These are phyloP conservation scores for Globisporangium acanthophoron DNA, from an alignment of 352 stramenopile genomes.

Conservation along the genomic window DNA sequence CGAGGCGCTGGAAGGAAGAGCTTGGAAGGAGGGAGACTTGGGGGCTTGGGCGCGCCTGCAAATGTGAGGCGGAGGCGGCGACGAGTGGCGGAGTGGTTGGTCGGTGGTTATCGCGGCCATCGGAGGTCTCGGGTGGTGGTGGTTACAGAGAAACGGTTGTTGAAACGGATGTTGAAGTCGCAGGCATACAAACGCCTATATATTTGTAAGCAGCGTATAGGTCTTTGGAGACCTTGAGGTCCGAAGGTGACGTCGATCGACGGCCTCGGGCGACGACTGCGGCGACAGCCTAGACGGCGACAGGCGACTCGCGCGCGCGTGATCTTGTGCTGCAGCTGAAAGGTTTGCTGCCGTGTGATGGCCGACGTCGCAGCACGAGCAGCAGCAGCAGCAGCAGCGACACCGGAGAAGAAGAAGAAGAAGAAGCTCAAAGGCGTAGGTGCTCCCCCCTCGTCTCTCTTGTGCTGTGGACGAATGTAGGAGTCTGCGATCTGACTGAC, in stretches of 20 bases:
- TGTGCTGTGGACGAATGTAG: no score
- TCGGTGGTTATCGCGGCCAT: no score
- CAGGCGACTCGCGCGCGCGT: no score
- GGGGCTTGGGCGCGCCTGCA: constrained; percentile 3
- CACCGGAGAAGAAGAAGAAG: constrained; percentile 1
- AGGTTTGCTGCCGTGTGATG: not conserved
- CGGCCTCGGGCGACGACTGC: no score
- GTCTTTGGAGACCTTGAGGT: no score
- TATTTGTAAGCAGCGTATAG: no score
- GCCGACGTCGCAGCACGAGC: not conserved
- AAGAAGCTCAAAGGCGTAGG: constrained; percentile 9
- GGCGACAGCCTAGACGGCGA: no score
- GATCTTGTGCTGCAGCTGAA: not conserved
- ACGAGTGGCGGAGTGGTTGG: not conserved
- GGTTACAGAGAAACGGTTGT: constrained; percentile 1
- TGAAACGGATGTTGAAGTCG: constrained; percentile 14
- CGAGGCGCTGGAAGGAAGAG: no score
- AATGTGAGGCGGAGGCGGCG: not conserved
- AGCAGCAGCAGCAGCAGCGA: not conserved
- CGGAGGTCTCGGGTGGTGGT: no score
- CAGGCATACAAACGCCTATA: no score
- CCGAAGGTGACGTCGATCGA: no score
- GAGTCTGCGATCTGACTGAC: not conserved
- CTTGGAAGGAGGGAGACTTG: not conserved
- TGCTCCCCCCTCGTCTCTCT: not conserved